These are phyloP conservation scores for Sporothrix pallida DNA, from an alignment of 2,329 filamentous ascomycete genomes.

Conservation along the genomic window DNA sequence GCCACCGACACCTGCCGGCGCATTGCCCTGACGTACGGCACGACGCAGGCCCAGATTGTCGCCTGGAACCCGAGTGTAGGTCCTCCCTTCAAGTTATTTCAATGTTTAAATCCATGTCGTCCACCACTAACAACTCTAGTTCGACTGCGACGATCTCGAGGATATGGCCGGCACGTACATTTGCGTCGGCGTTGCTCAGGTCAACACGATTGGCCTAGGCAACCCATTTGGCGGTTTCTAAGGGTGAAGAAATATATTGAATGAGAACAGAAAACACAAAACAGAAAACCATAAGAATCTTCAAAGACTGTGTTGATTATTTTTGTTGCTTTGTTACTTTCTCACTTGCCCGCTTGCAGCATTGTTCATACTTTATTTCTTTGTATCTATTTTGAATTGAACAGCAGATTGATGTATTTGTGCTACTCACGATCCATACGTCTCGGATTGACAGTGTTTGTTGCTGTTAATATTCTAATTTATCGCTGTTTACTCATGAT, in stretches of 20 bases:
- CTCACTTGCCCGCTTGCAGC: background rate
- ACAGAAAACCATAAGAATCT: background rate
- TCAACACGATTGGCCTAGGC: background rate
- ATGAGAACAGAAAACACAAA: background rate
- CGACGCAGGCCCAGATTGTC: conserved; percentile 16
- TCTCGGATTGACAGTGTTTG: too few species aligned
- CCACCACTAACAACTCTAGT: conserved; percentile 6
- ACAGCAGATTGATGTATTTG: background rate
- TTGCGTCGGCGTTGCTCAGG: conserved; percentile 28
- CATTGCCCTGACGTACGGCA: conserved; percentile 26
- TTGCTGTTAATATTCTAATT: too few species aligned
- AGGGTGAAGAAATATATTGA: background rate
- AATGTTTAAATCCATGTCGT: background rate
- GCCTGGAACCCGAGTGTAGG: conserved; percentile 33
- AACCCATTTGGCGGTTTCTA: conserved; percentile 13
- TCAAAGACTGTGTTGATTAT: background rate
- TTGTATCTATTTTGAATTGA: background rate
- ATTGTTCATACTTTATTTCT: background rate
- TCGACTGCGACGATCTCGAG: conserved; percentile 35
- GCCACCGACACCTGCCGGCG: conserved; percentile 31
- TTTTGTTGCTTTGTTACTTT: background rate
- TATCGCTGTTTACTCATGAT: too few species aligned
- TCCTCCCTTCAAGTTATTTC: background rate
- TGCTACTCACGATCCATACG: too few species aligned
- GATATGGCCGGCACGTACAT: conserved; percentile 34